These are phyloP conservation scores for Proliferodiscus dingleyae DNA, from an alignment of 2,329 filamentous ascomycete genomes.

Conservation along the genomic window DNA sequence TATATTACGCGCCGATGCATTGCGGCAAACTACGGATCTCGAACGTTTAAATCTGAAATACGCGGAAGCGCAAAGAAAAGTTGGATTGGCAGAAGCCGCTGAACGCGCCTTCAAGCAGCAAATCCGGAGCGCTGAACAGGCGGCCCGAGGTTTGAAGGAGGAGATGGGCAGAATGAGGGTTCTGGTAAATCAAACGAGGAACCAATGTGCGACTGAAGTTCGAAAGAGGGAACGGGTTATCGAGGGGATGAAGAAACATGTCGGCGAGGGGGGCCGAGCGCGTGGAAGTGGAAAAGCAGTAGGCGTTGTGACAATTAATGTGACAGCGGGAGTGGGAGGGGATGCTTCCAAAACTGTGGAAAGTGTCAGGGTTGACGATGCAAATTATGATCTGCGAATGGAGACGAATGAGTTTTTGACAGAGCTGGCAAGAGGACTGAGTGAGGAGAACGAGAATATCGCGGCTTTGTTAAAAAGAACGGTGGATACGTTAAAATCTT, in stretches of 20 bases:
- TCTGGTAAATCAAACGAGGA: constrained; percentile 75
- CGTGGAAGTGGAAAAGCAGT: constrained; percentile 52
- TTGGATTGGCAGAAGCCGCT: constrained; percentile 60
- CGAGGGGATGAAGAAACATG: constrained; percentile 80
- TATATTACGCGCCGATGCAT: constrained; percentile 67
- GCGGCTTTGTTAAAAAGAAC: constrained; percentile 68
- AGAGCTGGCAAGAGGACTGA: constrained; percentile 73
- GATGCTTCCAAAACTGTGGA: constrained; percentile 28
- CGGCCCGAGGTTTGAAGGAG: constrained; percentile 73
- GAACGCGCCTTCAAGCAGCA: constrained; percentile 66
- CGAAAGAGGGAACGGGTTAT: constrained; percentile 87
- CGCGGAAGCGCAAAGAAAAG: constrained; percentile 49
- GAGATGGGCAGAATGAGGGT: constrained; percentile 76
- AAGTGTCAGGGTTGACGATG: constrained; percentile 34
- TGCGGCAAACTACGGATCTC: constrained; percentile 67
- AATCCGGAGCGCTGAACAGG: constrained; percentile 68
- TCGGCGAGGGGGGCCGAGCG: constrained; percentile 64
- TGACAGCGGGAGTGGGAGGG: constrained; percentile 48
- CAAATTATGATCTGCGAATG: constrained; percentile 66
- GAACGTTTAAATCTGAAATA: constrained; percentile 51
- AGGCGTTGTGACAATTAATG: constrained; percentile 51
- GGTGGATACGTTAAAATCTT: constrained; percentile 64
- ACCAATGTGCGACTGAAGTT: constrained; percentile 84
- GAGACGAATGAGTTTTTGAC: constrained; percentile 93
- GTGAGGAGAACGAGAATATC: constrained; percentile 86